Base-by-base conservation (phyloP, 2,329 filamentous ascomycete genomes). In the Macrophomina phaseolina region DNA sequence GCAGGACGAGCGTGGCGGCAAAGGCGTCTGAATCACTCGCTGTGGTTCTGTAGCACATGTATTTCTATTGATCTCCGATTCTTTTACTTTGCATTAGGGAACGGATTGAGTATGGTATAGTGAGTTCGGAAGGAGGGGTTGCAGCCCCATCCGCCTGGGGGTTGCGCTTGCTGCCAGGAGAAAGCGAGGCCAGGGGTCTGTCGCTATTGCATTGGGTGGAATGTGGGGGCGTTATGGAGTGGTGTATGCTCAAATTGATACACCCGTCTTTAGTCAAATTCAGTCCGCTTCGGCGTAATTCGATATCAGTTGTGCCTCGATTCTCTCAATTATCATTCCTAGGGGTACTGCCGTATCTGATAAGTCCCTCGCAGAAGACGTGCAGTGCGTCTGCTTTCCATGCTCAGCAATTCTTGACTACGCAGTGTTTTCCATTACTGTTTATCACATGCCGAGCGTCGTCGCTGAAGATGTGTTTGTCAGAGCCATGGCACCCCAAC, bases 1-100 rank as follows among this genome's bases (percentile, higher is more conserved):
- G 79, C 81, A 84, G 72, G 82, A 84, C 71, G 82, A 84, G 77
- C 75, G 82, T 65, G 82, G 82, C 66, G 79, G 78, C 48, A 80
- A 81, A 65, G 81, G 81, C n/a, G 5, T 30, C 38, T 58, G 36
- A 58, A 14, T 45, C 38, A 36, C 18, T 18, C 16, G 16, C 16
- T 38, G 1, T 3, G 38, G 7, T 18, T 12, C 4, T 53, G 51
- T 38, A 55, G n/a, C 11, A 9, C 51, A 16, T 55, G 51, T 55
- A 55, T n/a, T 16, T 11, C 28, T 36, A 55, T 14, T 36, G n/a
- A 11, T 16, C 36, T 38, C 11, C 4, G 30, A 18, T 36, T 55
- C 32, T 38, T 23, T 55, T 32, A n/a, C 51, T 55, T 23, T 36
- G 51, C 16, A 55, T 36, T 36, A 23, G 5, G 34, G 4, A 6